Percentiles rank a stretch among this genome's conserved stretches.
These are phyloP conservation scores for Cadophora gregata DNA, from an alignment of 2,329 filamentous ascomycete species.

Conservation along the genomic window DNA sequence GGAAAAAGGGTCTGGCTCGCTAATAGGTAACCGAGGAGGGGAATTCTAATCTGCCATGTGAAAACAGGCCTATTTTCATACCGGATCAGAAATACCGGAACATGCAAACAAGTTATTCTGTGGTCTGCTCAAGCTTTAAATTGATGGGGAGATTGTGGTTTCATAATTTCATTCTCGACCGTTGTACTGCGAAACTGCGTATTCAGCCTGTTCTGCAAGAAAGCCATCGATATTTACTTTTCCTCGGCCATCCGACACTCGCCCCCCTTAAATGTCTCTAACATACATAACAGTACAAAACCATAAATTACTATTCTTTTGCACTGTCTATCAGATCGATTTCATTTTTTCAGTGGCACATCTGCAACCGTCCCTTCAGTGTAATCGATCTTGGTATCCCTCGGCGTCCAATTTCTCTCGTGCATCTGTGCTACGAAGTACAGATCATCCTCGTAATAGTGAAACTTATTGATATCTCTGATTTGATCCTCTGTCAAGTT, in stretches of 20 bases:
- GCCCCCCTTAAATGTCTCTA: background rate
- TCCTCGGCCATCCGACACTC: background rate
- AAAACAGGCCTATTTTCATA: no score
- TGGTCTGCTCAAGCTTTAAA: no score
- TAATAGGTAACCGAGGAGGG: no score
- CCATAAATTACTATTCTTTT: background rate
- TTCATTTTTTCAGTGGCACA: background rate
- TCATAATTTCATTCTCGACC: background rate
- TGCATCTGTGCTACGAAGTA: slow-evolving; percentile 67
- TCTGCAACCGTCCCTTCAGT: slow-evolving; percentile 14
- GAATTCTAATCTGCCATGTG: no score
- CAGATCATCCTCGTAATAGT: slow-evolving; percentile 59
- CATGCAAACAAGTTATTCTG: no score
- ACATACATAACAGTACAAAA: background rate
- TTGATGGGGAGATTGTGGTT: background rate
- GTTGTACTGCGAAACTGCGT: background rate
- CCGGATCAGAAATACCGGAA: no score
- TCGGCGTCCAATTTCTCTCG: slow-evolving; percentile 56
- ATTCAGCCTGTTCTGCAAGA: background rate
- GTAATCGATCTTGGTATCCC: slow-evolving; percentile 18
- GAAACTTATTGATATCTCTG: background rate
- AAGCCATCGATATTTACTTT: background rate
- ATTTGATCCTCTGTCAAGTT: slow-evolving; percentile 11
- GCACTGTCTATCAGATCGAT: no score
- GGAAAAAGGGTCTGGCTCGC: no score